A percentile compares a stretch with the other conserved stretches of the same genome.
phyloP scores from a whole-genome alignment of 306 rosid genomes.

The Mimosa pudica region DNA sequence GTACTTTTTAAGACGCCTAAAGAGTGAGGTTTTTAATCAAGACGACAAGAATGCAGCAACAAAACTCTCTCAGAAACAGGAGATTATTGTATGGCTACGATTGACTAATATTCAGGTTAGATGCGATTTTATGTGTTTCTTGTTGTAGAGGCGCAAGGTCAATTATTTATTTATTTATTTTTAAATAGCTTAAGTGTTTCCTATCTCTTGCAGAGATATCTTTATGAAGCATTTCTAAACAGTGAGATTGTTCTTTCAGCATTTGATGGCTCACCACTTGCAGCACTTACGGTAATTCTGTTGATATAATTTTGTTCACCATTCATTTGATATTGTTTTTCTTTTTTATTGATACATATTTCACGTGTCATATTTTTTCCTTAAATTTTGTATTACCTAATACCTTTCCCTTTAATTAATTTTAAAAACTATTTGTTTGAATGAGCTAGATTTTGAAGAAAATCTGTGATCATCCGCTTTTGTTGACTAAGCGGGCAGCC shows the following conservation, averaged over 20 bases:
- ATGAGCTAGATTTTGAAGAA: not conserved
- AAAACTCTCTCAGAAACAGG: not conserved
- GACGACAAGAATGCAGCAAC: not conserved
- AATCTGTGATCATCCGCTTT: not conserved
- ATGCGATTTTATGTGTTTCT: not conserved
- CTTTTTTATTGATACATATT: not conserved
- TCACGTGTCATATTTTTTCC: not conserved
- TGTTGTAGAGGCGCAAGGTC: not conserved
- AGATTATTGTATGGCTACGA: not conserved
- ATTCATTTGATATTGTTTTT: not conserved
- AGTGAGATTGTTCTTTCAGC: not conserved
- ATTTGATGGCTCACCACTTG: not conserved
- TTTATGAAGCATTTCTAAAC: not conserved
- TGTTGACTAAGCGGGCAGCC: constrained; percentile 76
- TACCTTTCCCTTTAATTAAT: not conserved
- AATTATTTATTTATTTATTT: not conserved
- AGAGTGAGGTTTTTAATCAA: constrained; percentile 4
- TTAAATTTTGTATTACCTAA: not conserved
- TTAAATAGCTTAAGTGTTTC: not conserved
- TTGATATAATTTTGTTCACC: not conserved
- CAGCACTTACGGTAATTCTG: not conserved
- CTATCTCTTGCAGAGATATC: not conserved
- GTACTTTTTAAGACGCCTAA: not conserved
- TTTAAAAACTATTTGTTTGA: not conserved
- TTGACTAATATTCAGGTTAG: constrained; percentile 1